Conservation (phyloP, 441 rosid species). For the Capsella rubella region DNA sequence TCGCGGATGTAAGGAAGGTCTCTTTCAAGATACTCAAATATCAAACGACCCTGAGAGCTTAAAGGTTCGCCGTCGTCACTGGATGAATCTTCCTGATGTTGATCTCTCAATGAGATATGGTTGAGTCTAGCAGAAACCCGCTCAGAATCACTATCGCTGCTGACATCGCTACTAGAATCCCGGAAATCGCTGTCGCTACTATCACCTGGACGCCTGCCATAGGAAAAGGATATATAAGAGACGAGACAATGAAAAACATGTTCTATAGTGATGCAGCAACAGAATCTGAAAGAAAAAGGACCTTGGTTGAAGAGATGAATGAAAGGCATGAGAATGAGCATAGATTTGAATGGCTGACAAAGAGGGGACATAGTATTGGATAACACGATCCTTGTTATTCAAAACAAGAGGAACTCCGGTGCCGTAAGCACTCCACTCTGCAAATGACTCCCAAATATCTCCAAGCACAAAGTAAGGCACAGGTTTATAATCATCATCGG, state of each 20-base stretch:
- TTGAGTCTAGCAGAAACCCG: conserved; percentile 51
- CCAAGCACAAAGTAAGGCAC: conserved; percentile 72
- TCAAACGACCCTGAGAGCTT: conserved; percentile 54
- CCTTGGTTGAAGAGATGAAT: conserved; percentile 54
- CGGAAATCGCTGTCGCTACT: conserved; percentile 77
- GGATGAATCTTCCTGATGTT: conserved; percentile 55
- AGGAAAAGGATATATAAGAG: conserved; percentile 7
- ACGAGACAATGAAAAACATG: neutral
- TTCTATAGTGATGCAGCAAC: neutral
- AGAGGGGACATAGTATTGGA: conserved; percentile 60
- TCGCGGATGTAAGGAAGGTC: conserved; percentile 78
- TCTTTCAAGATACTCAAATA: conserved; percentile 76
- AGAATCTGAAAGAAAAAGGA: conserved; percentile 2
- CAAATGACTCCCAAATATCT: conserved; percentile 85
- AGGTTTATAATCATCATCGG: conserved; percentile 35
- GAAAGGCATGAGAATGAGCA: conserved; percentile 48
- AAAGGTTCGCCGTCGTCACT: conserved; percentile 71
- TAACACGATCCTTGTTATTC: conserved; percentile 62
- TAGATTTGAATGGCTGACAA: conserved; percentile 78
- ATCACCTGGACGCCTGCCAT: conserved; percentile 57
- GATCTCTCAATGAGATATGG: conserved; percentile 32
- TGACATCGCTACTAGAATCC: conserved; percentile 80
- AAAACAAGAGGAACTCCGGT: conserved; percentile 70
- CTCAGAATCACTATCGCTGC: conserved; percentile 67
- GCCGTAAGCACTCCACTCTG: conserved; percentile 86